Conservation (phyloP, 2,329 filamentous ascomycete species). For the Bipolaris cookei region DNA sequence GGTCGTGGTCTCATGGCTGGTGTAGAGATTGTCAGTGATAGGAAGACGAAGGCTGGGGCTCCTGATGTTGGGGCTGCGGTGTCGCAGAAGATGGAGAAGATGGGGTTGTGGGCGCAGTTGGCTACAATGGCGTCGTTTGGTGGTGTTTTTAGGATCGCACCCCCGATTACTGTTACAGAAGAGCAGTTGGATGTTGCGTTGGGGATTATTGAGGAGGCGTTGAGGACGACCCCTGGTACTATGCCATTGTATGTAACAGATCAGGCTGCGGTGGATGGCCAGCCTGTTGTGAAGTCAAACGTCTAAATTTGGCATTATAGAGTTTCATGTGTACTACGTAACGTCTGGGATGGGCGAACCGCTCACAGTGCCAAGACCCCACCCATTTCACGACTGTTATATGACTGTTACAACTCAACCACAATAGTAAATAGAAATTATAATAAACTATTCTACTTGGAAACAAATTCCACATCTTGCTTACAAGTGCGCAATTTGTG, state of each 20-base stretch:
- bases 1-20: conserved; percentile 65
- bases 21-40: conserved; percentile 63
- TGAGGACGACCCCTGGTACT: conserved; percentile 58
- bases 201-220: conserved; percentile 63
- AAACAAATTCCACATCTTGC: too few relatives aligned
- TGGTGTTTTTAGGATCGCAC: conserved; percentile 65
- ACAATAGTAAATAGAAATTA: not conserved
- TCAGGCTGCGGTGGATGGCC: not conserved
- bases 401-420: too few relatives aligned
- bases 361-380: too few relatives aligned
- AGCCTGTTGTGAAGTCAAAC: not conserved
- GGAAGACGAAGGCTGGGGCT: conserved; percentile 56
- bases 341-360: too few relatives aligned
- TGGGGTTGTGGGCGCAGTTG: conserved; percentile 65
- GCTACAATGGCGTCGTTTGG: conserved; percentile 54
- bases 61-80: conserved; percentile 58
- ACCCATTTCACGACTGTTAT: too few relatives aligned
- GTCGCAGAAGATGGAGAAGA: conserved; percentile 56
- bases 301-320: not conserved
- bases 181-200: conserved; percentile 56
- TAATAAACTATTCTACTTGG: too few relatives aligned
- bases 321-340: too few relatives aligned
- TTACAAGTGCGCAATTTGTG: too few relatives aligned
- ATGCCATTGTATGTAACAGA: conserved; percentile 34
- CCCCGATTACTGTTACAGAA: conserved; percentile 63